Percentiles rank a stretch among this genome's conserved stretches.
Conservation (phyloP, 2,329 filamentous ascomycete genomes). For the Keithomyces neogunnii region DNA sequence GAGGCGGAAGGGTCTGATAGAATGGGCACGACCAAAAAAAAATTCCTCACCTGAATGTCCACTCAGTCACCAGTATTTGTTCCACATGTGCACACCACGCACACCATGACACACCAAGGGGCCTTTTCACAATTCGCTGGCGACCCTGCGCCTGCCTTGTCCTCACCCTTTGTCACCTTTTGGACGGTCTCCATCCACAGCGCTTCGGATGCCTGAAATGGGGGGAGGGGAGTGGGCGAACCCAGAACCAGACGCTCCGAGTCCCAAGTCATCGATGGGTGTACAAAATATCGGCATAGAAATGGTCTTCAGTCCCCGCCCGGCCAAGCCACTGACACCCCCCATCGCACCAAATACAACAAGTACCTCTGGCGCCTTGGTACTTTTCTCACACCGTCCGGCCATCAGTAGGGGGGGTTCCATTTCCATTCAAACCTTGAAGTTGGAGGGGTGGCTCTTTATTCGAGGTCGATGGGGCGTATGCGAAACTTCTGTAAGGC, state of each 20-base stretch:
- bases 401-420: neutral
- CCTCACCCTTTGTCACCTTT: neutral
- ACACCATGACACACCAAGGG: neutral
- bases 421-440: neutral
- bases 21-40: neutral
- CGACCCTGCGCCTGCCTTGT: neutral
- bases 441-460: neutral
- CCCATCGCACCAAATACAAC: neutral
- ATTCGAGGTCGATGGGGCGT: neutral
- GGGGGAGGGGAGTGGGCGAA: neutral
- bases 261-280: slow-evolving; percentile 2
- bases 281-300: slow-evolving; percentile 3
- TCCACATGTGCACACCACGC: slow-evolving; percentile 4
- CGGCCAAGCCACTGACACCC: slow-evolving; percentile 7
- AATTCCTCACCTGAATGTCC: slow-evolving; percentile 8
- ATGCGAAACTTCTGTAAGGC: neutral
- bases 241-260: neutral
- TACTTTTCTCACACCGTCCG: slow-evolving; percentile 1
- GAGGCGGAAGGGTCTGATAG: neutral
- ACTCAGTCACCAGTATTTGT: neutral
- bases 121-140: neutral
- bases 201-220: neutral
- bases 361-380: slow-evolving; percentile 2
- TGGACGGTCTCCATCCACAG: neutral
- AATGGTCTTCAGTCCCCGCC: slow-evolving; percentile 3